These are phyloP conservation scores for Hura crepitans DNA, from an alignment of 441 rosid species.

Conservation along the genomic window DNA sequence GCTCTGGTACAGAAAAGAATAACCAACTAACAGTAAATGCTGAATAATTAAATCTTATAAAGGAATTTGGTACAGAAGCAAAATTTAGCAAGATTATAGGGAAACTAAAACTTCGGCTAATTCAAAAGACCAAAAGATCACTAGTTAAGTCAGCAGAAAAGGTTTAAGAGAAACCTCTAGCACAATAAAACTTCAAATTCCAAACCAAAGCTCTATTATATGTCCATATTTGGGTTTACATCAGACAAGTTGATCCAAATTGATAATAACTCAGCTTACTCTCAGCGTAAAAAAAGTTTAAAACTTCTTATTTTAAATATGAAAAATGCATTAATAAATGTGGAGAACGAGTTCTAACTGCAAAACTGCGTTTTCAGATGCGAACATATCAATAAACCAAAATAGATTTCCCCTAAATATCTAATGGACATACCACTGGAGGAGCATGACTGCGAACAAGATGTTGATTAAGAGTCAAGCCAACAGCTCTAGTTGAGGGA, in stretches of 20 bases:
- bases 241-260: neutral
- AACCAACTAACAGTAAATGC: neutral
- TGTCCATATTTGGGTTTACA: neutral
- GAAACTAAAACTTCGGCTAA: neutral
- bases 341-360: neutral
- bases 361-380: neutral
- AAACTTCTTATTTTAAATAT: neutral
- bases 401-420: neutral
- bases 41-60: neutral
- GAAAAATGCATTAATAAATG: neutral
- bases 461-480: conserved; percentile 85
- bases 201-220: neutral
- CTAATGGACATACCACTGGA: conserved; percentile 53
- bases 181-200: neutral
- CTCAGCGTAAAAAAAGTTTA: neutral
- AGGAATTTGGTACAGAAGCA: too few species aligned
- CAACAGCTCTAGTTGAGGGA: conserved; percentile 92
- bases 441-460: conserved; percentile 76
- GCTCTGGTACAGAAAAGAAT: conserved; percentile 3
- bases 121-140: neutral
- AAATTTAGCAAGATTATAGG: neutral
- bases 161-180: neutral
- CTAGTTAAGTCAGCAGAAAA: neutral
- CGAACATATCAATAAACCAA: neutral
- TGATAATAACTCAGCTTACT: neutral